Evolutionary conservation across 176 grass and related monocot genomes (phyloP).

Genomic region (Ananas comosus): DNA sequence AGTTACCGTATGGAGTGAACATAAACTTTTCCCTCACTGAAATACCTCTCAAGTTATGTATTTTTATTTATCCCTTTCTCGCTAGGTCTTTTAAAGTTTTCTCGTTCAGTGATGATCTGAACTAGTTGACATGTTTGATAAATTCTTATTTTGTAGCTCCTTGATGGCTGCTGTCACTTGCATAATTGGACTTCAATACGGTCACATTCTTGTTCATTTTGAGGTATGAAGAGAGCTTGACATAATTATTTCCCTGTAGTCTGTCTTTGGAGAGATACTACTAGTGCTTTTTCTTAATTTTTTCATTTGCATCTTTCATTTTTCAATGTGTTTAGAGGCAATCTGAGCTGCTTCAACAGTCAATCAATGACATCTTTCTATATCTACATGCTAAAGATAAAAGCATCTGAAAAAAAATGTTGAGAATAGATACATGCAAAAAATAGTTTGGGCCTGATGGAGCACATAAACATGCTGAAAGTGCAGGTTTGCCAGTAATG

Average conservation of each 20-base stretch:
- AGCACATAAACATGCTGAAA: not conserved
- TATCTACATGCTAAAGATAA: too few relatives aligned
- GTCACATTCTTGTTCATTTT: constrained; percentile 75
- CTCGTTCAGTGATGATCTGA: not conserved
- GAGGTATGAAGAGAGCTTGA: constrained; percentile 37
- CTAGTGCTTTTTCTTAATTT: not conserved
- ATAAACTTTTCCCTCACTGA: not conserved
- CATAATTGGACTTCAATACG: constrained; percentile 87
- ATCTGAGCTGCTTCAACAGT: not conserved
- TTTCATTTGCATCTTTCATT: not conserved
- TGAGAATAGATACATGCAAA: not conserved
- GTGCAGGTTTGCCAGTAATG: not conserved
- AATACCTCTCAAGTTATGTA: not conserved
- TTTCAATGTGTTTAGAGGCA: not conserved
- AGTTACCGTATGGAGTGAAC: too few relatives aligned
- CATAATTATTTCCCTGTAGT: not conserved
- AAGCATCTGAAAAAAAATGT: too few relatives aligned
- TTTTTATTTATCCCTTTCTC: not conserved
- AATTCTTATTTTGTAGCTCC: constrained; percentile 38
- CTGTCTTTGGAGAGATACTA: not conserved
- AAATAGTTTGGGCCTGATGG: not conserved
- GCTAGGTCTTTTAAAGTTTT: not conserved
- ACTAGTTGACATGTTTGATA: not conserved
- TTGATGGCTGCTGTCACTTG: constrained; percentile 88
- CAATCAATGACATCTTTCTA: too few relatives aligned